Evolutionary conservation across 257 asterid species (phyloP).

Genomic region (Jasminum sambac): DNA sequence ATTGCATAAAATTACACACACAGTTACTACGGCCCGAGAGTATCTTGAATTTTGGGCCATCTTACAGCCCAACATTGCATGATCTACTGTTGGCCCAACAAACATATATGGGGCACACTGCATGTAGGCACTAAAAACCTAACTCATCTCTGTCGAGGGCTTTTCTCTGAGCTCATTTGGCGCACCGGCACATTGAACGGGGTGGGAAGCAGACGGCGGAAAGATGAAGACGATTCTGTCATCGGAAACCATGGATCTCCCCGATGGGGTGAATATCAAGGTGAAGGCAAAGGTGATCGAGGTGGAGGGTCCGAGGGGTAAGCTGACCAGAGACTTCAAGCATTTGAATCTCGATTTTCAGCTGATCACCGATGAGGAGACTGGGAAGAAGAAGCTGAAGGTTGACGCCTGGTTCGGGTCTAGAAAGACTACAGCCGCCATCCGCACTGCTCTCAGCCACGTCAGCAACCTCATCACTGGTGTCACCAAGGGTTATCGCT

Average conservation of each 20-base stretch:
- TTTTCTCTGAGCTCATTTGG: no score
- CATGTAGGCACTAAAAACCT: no score
- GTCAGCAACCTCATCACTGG: slow-evolving; percentile 72
- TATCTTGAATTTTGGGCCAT: no score
- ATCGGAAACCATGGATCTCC: slow-evolving; percentile 76
- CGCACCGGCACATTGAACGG: no score
- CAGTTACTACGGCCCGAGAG: no score
- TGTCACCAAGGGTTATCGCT: slow-evolving; percentile 74
- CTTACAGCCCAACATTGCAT: no score
- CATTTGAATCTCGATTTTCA: slow-evolving; percentile 80
- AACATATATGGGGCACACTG: no score
- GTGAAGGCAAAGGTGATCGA: slow-evolving; percentile 71
- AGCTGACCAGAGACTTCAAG: slow-evolving; percentile 61
- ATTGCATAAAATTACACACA: no score
- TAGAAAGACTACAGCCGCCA: slow-evolving; percentile 75
- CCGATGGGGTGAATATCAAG: slow-evolving; percentile 71
- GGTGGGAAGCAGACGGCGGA: not conserved
- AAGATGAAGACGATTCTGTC: slow-evolving; percentile 73
- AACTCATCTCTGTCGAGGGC: no score
- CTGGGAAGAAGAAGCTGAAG: slow-evolving; percentile 79
- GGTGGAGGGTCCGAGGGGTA: slow-evolving; percentile 85
- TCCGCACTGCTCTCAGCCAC: slow-evolving; percentile 84
- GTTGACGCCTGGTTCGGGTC: slow-evolving; percentile 84
- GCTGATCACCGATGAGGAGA: slow-evolving; percentile 58
- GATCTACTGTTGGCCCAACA: no score